These are phyloP conservation scores for Nematocida parisii DNA, from an alignment of 371 early-diverging fungal species.

Conservation along the genomic window DNA sequence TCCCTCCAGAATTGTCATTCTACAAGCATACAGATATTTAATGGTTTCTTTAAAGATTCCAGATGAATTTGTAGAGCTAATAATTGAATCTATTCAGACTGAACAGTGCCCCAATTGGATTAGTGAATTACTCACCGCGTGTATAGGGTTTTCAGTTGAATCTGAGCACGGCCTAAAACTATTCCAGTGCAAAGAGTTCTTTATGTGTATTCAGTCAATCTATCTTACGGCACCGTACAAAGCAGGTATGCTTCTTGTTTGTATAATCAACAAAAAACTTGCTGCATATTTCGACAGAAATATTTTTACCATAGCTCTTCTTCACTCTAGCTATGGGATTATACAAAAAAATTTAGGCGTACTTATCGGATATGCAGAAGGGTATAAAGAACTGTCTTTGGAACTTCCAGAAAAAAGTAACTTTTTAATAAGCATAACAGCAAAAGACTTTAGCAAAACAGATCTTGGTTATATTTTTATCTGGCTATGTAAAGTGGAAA, in stretches of 20 bases:
- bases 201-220: not conserved
- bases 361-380: conserved; percentile 32
- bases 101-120: not conserved
- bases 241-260: not conserved
- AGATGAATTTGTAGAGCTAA: not conserved
- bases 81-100: not conserved
- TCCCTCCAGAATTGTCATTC: not conserved
- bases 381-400: conserved; percentile 2
- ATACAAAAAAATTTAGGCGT: not conserved
- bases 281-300: not conserved
- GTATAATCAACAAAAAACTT: not conserved
- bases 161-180: not conserved
- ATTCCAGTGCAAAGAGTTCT: not conserved
- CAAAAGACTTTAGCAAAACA: not conserved
- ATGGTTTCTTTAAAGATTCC: not conserved
- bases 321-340: not conserved
- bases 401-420: not conserved
- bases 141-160: not conserved
- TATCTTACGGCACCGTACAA: conserved; percentile 1
- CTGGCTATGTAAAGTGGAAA: not conserved
- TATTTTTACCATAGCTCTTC: not conserved
- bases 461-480: not conserved
- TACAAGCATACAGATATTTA: not conserved
- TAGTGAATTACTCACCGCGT: not conserved
- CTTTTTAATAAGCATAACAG: not conserved